A percentile compares a stretch with the other conserved stretches of the same genome.
These are phyloP conservation scores for Hypoxylon intermedium DNA, from an alignment of 495 filamentous ascomycete genomes.

Conservation along the genomic window DNA sequence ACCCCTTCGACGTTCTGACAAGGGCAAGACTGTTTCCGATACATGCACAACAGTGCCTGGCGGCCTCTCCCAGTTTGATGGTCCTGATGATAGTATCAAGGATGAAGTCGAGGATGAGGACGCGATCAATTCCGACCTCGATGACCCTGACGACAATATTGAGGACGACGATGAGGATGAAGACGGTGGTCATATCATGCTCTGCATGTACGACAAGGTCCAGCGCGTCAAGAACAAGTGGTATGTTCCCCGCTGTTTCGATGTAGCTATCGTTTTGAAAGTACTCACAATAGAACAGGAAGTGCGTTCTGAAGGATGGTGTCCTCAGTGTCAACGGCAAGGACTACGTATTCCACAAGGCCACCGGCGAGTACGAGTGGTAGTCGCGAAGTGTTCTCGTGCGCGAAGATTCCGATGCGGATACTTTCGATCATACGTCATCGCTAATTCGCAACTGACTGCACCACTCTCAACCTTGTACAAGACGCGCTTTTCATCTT, in stretches of 20 bases:
- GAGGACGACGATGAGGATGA: constrained; percentile 84
- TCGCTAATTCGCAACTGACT: no score
- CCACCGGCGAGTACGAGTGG: constrained; percentile 97
- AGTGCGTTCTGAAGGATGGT: constrained; percentile 97
- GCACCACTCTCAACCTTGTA: constrained; percentile 10
- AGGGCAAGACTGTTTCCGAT: constrained; percentile 31
- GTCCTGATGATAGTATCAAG: constrained; percentile 66
- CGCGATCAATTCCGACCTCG: constrained; percentile 97
- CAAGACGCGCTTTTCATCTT: constrained; percentile 14
- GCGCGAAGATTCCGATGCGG: background rate
- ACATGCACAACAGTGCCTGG: constrained; percentile 31
- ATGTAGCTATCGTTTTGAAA: background rate
- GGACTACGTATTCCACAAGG: constrained; percentile 99
- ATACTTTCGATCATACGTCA: no score
- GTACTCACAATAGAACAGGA: constrained; percentile 56
- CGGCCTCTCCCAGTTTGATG: constrained; percentile 67
- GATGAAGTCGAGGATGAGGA: constrained; percentile 83
- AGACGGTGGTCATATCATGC: constrained; percentile 84
- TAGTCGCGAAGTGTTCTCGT: constrained; percentile 48
- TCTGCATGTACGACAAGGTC: constrained; percentile 99
- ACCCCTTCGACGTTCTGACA: constrained; percentile 60
- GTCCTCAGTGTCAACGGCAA: constrained; percentile 88
- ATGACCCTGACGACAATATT: constrained; percentile 87
- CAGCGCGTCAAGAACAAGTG: constrained; percentile 99
- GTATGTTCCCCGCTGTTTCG: constrained; percentile 49